phyloP scores from a whole-genome alignment of 768 basidiomycete species.

The Saitozyma sp. region DNA sequence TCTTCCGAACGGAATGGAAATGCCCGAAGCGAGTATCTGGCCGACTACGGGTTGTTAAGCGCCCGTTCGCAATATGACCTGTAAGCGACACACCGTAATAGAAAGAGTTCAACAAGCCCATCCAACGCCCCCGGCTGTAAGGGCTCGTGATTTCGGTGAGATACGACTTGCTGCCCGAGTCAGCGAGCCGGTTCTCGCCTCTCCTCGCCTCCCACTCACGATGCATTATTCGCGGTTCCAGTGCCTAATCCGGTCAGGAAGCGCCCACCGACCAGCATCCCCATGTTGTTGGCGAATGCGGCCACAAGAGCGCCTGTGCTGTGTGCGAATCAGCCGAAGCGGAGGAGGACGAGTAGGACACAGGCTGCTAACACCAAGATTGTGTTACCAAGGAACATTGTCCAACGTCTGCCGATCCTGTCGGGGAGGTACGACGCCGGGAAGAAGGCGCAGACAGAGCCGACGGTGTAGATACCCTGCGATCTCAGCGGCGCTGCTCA shows the following conservation, averaged over 20 bases:
- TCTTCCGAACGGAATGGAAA: slow-evolving; percentile 22
- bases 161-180: slow-evolving; percentile 59
- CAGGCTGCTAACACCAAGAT: slow-evolving; percentile 59
- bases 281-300: slow-evolving; percentile 56
- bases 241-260: slow-evolving; percentile 54
- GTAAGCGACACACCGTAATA: slow-evolving; percentile 50
- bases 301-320: slow-evolving; percentile 59
- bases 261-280: slow-evolving; percentile 55
- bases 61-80: slow-evolving; percentile 58
- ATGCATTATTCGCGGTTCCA: too few relatives aligned
- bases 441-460: slow-evolving; percentile 28
- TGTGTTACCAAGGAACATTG: slow-evolving; percentile 59
- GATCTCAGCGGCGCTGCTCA: not conserved
- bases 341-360: slow-evolving; percentile 57
- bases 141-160: slow-evolving; percentile 60
- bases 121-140: slow-evolving; percentile 58
- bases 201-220: too few relatives aligned
- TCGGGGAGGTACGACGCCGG: slow-evolving; percentile 57
- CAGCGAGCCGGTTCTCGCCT: too few relatives aligned
- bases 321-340: slow-evolving; percentile 55
- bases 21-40: slow-evolving; percentile 24
- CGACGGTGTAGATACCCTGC: slow-evolving; percentile 59
- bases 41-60: too few relatives aligned
- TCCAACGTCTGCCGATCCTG: slow-evolving; percentile 58
- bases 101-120: slow-evolving; percentile 55